These are phyloP conservation scores for Penicillium waksmanii DNA, from an alignment of 495 filamentous ascomycete species.

Conservation along the genomic window DNA sequence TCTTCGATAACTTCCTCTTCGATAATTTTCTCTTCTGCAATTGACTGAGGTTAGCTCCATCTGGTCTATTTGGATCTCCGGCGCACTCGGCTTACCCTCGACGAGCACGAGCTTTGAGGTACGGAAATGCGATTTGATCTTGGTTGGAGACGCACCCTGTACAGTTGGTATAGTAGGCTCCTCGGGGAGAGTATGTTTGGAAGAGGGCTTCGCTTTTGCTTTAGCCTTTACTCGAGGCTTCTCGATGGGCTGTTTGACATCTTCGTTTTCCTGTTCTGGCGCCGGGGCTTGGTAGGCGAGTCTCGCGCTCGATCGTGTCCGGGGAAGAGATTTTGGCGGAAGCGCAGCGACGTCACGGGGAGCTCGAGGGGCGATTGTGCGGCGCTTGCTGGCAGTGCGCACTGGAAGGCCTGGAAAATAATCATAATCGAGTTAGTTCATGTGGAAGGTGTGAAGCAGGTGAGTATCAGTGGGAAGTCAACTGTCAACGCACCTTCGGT, in stretches of 20 bases:
- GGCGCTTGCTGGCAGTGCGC: constrained; percentile 66
- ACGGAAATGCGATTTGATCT: constrained; percentile 35
- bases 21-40: not conserved
- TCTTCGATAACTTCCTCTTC: not conserved
- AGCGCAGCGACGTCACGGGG: constrained; percentile 30
- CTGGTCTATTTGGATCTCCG: not conserved
- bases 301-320: constrained; percentile 38
- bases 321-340: constrained; percentile 28
- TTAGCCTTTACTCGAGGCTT: not conserved
- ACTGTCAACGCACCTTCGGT: constrained; percentile 54
- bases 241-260: constrained; percentile 17
- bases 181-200: constrained; percentile 37
- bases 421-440: too few relatives aligned
- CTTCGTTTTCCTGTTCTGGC: constrained; percentile 37
- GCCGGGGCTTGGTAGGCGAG: constrained; percentile 18
- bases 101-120: constrained; percentile 37
- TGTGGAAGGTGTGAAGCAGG: constrained; percentile 10
- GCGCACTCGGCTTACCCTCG: constrained; percentile 32
- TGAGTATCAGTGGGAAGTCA: constrained; percentile 11
- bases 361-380: constrained; percentile 48
- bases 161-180: constrained; percentile 8
- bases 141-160: constrained; percentile 34
- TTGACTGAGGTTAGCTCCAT: not conserved
- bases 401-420: constrained; percentile 34
- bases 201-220: constrained; percentile 13